phyloP scores from a whole-genome alignment of 2,329 filamentous ascomycete genomes.

The Talaromyces piceae region DNA sequence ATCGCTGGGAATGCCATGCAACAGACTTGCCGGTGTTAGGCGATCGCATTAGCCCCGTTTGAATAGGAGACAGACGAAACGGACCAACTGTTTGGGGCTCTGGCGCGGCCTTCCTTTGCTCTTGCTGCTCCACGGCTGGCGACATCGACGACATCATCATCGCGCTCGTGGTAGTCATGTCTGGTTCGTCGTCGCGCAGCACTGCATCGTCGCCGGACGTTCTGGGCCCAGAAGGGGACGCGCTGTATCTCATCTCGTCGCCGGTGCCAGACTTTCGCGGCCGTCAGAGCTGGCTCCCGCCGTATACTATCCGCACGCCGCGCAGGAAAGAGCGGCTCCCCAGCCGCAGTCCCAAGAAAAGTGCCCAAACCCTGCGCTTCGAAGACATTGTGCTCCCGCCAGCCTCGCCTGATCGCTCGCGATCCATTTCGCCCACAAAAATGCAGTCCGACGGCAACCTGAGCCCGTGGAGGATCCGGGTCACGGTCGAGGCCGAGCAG shows the following conservation, averaged over 20 bases:
- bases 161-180: neutral
- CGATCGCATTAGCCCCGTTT: neutral
- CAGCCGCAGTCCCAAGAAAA: slow-evolving; percentile 29
- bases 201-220: slow-evolving; percentile 37
- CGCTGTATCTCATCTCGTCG: slow-evolving; percentile 36
- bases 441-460: slow-evolving; percentile 31
- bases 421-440: slow-evolving; percentile 33
- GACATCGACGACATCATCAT: neutral
- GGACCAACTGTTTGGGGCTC: neutral
- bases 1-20: neutral
- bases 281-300: slow-evolving; percentile 34
- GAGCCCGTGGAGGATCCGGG: slow-evolving; percentile 42
- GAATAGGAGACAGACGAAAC: no score
- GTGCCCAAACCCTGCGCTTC: slow-evolving; percentile 34
- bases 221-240: slow-evolving; percentile 35
- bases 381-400: slow-evolving; percentile 36
- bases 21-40: neutral
- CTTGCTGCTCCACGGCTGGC: neutral
- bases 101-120: neutral
- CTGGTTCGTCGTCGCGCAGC: slow-evolving; percentile 27
- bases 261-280: slow-evolving; percentile 32
- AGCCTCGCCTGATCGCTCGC: slow-evolving; percentile 24
- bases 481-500: slow-evolving; percentile 42
- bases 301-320: slow-evolving; percentile 28
- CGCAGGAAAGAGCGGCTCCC: slow-evolving; percentile 25